Evolutionary conservation across 768 basidiomycete genomes (phyloP), one percentile per base, ranked within the genome.

Genomic region (Tulasnella sp.): DNA sequence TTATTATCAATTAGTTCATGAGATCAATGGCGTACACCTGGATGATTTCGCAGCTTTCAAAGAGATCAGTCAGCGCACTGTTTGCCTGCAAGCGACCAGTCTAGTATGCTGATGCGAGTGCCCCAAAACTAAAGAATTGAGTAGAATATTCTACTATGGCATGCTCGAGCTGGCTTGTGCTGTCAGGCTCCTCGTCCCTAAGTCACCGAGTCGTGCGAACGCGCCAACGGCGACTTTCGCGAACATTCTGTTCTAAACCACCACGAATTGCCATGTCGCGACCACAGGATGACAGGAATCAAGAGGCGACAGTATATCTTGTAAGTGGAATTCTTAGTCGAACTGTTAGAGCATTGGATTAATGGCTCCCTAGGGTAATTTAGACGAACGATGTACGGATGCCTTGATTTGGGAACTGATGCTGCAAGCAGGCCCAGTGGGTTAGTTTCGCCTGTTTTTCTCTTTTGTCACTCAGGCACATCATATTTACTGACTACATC

Each of bases 351-450:
- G 5, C n/a, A 1, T 73, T 16, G 37, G 10, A 23, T 40, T 73
- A 6, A 42, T 16, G 15, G 15, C 11, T 26, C 5, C 10, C 26
- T 79, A 98, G 97, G 97, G 97, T 73, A 99, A 99, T 83, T 89
- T 99, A 39, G 97, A 99, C 83, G 98, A 99, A 84, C 89, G 95
- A 77, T 95, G 93, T 82, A 89, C 93, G 13, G 97, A 99, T 84
- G 94, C 96, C 42, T 87, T 99, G 77, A 87, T 99, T 75, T 99
- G 97, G 97, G 97, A 99, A 86, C 86, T 99, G 70, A 99, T 99
- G 97, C 84, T 99, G 51, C 97, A 99, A 86, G 96, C 97, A n/a
- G 97, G 97, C 10, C 97, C 97, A 80, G 96, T 98, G 73, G 95
- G 97, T 96, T 82, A 82, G 95, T 87, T 29, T 39, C 70, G 39